Base-by-base conservation (phyloP, 108 stramenopile species). In the Cyclotella kingstonii region DNA sequence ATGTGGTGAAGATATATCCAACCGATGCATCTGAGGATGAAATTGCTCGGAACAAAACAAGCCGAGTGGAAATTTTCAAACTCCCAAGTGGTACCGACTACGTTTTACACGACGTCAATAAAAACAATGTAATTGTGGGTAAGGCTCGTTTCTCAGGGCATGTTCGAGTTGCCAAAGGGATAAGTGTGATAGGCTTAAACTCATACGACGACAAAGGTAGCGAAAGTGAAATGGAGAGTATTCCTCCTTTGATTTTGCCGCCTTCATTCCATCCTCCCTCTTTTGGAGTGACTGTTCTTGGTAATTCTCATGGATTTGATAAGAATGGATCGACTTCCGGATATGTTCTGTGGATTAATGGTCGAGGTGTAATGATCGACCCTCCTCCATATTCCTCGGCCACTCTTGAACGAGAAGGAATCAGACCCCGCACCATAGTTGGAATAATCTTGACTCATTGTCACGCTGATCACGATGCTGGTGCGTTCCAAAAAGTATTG, bases 391-490 rank as follows among this genome's bases (percentile, higher is more conserved):
- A 89, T 44, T 88, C 90, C 12, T 87, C 87, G 21, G 89, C 92
- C 14, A 90, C 89, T 1, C 72, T 95, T 5, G 88, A 88, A 63
- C 55, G 85, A 27, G 89, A 92, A 63, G 90, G 90, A 41, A 95
- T 95, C 47, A 78, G 89, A 21, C 94, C 92, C 21, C 60, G 83
- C 23, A 85, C 83, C 28, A 96, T 96, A 51, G 90, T 90, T 26
- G 96, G 91, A 11, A 92, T 96, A 35, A 94, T 96, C 39, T 33
- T 96, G 8, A 96, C 96, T 7, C 96, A 96, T 66, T 92, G 91
- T 45, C 96, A 95, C 67, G 92, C 96, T 8, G 96, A 96, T 70
- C 96, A 96, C 44, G 96, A 96, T 69, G 96, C 96, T 27, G 96
- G 96, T 28, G 85, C 93, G 6, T 96, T 96, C 68, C 96, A 96